These are phyloP conservation scores for Ceraceosorus guamensis DNA, from an alignment of 1,284 basidiomycete species.

Conservation along the genomic window DNA sequence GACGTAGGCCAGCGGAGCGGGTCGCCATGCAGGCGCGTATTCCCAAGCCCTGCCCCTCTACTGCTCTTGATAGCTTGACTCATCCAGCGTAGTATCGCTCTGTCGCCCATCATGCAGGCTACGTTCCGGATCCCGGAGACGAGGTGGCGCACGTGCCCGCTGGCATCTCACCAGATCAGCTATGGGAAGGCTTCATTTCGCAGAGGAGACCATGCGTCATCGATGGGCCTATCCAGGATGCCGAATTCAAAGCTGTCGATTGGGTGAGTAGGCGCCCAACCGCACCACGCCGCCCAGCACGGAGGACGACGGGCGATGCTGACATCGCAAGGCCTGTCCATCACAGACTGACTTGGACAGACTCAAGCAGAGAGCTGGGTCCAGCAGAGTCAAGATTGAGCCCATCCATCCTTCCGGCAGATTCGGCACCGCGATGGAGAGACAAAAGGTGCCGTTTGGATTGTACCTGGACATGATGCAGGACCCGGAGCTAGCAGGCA, in stretches of 20 bases:
- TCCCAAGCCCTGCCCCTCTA: too few species aligned
- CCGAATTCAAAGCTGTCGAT: slow-evolving; percentile 24
- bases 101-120: slow-evolving; percentile 1
- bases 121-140: slow-evolving; percentile 6
- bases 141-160: slow-evolving; percentile 6
- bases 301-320: too few species aligned
- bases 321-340: too few species aligned
- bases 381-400: slow-evolving; percentile 40
- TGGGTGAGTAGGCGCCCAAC: slow-evolving; percentile 23
- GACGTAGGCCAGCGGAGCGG: too few species aligned
- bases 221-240: slow-evolving; percentile 28
- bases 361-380: slow-evolving; percentile 25
- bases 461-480: slow-evolving; percentile 32
- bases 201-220: slow-evolving; percentile 36
- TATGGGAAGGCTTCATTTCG: slow-evolving; percentile 36
- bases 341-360: slow-evolving; percentile 30
- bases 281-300: too few species aligned
- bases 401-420: slow-evolving; percentile 33
- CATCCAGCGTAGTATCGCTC: too few species aligned
- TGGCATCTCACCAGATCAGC: slow-evolving; percentile 18
- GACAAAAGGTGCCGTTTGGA: slow-evolving; percentile 22
- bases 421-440: slow-evolving; percentile 37
- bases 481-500: slow-evolving; percentile 19
- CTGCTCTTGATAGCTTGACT: too few species aligned
- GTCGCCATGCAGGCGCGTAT: too few species aligned